phyloP scores from a whole-genome alignment of 495 filamentous ascomycete genomes.

The Terfezia claveryi region DNA sequence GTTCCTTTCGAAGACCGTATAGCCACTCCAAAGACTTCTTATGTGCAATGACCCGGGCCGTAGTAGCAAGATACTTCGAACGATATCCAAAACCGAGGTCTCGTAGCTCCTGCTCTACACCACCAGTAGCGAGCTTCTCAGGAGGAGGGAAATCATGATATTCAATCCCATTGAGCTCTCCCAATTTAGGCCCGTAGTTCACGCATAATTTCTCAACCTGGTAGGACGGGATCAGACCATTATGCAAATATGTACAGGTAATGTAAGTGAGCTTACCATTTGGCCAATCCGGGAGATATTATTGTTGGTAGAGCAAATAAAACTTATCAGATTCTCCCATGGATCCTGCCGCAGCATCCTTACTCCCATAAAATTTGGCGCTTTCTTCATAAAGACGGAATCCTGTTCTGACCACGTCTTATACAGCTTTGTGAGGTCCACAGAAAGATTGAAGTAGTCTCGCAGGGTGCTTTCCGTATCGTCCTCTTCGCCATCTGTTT shows the following conservation, averaged over 20 bases:
- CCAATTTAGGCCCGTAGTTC: slow-evolving; percentile 61
- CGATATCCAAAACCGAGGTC: slow-evolving; percentile 84
- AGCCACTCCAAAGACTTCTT: slow-evolving; percentile 56
- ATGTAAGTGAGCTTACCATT: slow-evolving; percentile 36
- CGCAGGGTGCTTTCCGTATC: slow-evolving; percentile 44
- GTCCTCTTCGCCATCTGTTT: slow-evolving; percentile 23
- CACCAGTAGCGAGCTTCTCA: slow-evolving; percentile 39
- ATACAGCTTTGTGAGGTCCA: slow-evolving; percentile 56
- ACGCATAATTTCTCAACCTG: slow-evolving; percentile 67
- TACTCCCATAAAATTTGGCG: slow-evolving; percentile 70
- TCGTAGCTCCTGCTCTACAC: slow-evolving; percentile 56
- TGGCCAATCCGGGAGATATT: slow-evolving; percentile 86
- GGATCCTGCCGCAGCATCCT: slow-evolving; percentile 89
- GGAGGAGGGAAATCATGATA: slow-evolving; percentile 81
- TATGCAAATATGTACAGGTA: background rate
- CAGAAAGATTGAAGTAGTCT: slow-evolving; percentile 62
- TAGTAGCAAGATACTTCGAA: slow-evolving; percentile 73
- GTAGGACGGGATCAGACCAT: background rate
- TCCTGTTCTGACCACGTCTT: slow-evolving; percentile 69
- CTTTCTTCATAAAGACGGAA: slow-evolving; percentile 72
- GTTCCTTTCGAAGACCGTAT: slow-evolving; percentile 38
- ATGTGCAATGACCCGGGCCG: slow-evolving; percentile 49
- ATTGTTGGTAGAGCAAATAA: slow-evolving; percentile 98
- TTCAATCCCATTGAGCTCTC: slow-evolving; percentile 32
- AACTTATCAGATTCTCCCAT: slow-evolving; percentile 84